Base-by-base conservation (phyloP, 352 stramenopile species). In the Phytophthora sojae region DNA sequence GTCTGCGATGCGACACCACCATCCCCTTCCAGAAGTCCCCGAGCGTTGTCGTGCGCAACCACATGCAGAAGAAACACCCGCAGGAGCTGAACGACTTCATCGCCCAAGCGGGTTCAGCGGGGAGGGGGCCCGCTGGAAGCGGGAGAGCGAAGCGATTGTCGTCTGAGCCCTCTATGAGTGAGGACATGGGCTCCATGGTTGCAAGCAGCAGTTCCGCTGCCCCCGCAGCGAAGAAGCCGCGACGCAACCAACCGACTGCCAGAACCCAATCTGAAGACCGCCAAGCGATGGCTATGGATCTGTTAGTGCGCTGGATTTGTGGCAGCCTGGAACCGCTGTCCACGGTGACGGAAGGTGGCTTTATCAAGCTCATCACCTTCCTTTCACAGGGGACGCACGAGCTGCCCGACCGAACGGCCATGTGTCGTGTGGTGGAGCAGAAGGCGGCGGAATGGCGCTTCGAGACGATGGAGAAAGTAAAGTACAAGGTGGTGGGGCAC, bases 391-490 rank as follows among this genome's bases (percentile, higher is more conserved):
- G 60, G 5, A 60, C n/a, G 37, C 8, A 19, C 14, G n/a, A 26
- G 35, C 30, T 60, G 17, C 60, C 60, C 1, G 17, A 67, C 23
- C 49, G 60, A 45, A n/a, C 45, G 19, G 39, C 23, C 8, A 45
- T 67, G 21, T 67, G 32, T 21, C 60, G 60, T 29, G 57, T 67
- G 3, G 51, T 67, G 61, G 51, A 67, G 25, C 23, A 67, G 11
- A 67, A 61, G 37, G 61, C 37, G 2, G 51, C 50, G 14, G 39
- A 61, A 35, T 45, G 30, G 2, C 49, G 60, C 11, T 52, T 60
- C 54, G 35, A 52, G 32, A 60, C 35, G 21, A 60, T 67, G 60
- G 14, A 44, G 23, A n/a, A 26, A 23, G 35, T 60, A 6, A 51
- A 17, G 50, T 7, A 42, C 14, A 26, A 60, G 4, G 60, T 60